Evolutionary conservation across 495 filamentous ascomycete species (phyloP).

Genomic region (Collariella sp.): DNA sequence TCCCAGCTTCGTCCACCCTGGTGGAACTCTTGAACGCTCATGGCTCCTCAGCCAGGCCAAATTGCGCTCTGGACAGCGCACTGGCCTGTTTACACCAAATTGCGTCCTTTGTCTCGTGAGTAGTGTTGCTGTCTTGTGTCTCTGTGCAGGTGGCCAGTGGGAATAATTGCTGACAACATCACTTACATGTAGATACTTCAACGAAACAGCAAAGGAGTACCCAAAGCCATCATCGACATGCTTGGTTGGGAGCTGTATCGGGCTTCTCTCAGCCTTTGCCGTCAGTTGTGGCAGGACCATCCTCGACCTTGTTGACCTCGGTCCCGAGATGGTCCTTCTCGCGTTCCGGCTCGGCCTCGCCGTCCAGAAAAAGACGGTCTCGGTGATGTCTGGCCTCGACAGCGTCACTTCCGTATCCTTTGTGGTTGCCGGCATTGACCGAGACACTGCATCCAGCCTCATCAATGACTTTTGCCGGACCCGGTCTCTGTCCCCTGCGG

Average conservation of each 20-base stretch:
- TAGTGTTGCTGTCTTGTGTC: neutral
- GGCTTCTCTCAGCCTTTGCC: slow-evolving; percentile 58
- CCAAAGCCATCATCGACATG: slow-evolving; percentile 31
- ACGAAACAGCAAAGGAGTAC: slow-evolving; percentile 41
- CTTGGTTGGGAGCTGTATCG: slow-evolving; percentile 57
- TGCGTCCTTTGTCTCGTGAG: slow-evolving; percentile 49
- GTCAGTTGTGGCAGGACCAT: slow-evolving; percentile 54
- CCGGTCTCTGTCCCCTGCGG: neutral
- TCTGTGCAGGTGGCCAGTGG: too few relatives aligned
- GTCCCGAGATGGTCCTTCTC: slow-evolving; percentile 55
- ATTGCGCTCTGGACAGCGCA: slow-evolving; percentile 47
- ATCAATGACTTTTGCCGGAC: neutral
- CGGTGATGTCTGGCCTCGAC: slow-evolving; percentile 34
- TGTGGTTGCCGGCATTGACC: slow-evolving; percentile 42
- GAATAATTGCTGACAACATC: neutral
- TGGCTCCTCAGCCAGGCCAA: slow-evolving; percentile 24
- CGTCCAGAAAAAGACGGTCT: slow-evolving; percentile 33
- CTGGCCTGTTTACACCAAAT: slow-evolving; percentile 59
- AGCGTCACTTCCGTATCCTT: slow-evolving; percentile 25
- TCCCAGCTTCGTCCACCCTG: neutral
- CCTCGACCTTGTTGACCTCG: slow-evolving; percentile 53
- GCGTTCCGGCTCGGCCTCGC: slow-evolving; percentile 58
- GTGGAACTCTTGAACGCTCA: slow-evolving; percentile 30
- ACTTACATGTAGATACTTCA: neutral
- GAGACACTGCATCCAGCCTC: neutral